phyloP scores from a whole-genome alignment of 228 moss, liverwort and hornwort genomes.

The Sphagnum magellanicum region DNA sequence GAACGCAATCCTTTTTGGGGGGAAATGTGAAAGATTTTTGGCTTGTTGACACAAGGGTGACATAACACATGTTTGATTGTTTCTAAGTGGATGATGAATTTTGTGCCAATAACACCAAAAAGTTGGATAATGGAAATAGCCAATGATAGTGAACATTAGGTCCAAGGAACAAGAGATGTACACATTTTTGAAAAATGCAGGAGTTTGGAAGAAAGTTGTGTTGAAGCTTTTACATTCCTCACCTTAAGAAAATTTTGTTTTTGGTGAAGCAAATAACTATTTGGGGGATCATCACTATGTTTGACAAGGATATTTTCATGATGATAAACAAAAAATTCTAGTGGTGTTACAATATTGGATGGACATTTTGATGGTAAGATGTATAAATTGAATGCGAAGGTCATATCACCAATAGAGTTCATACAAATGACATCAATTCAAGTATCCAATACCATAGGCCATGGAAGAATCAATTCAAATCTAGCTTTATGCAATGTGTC shows the following conservation, averaged over 20 bases:
- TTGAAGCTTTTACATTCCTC: not conserved
- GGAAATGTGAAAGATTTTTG: not conserved
- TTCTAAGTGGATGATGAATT: not conserved
- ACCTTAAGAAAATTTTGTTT: not conserved
- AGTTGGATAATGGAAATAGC: not conserved
- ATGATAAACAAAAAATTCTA: not conserved
- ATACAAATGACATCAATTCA: not conserved
- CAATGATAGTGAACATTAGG: not conserved
- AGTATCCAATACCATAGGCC: too few species aligned
- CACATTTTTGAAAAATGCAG: not conserved
- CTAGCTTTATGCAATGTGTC: too few species aligned
- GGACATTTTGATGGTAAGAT: not conserved
- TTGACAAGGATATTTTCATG: not conserved
- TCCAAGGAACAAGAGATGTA: not conserved
- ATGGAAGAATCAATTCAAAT: too few species aligned
- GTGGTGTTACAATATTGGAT: not conserved
- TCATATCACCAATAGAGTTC: too few species aligned
- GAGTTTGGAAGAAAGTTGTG: not conserved
- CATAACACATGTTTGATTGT: constrained; percentile 7
- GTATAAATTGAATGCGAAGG: too few species aligned
- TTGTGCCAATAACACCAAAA: not conserved
- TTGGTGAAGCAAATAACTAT: not conserved
- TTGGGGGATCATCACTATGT: not conserved
- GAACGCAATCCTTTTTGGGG: too few species aligned
- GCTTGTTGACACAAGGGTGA: constrained; percentile 3